Conservation (phyloP, 208 protist genomes). For the Trypanosoma rangeli region DNA sequence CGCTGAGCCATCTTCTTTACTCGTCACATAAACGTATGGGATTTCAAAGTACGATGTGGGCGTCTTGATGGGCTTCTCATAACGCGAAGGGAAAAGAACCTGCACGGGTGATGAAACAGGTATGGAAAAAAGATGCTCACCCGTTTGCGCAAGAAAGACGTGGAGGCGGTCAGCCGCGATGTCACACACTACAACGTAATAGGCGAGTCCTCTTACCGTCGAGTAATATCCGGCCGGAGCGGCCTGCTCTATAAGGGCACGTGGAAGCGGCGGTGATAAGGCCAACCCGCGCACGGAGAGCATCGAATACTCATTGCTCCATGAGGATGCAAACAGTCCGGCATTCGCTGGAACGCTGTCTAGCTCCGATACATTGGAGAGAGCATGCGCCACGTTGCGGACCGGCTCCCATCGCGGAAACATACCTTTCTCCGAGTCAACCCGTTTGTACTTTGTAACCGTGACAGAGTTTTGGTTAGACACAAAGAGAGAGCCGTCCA, state of each 20-base stretch:
- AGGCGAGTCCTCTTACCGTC: constrained; percentile 36
- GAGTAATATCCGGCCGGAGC: constrained; percentile 52
- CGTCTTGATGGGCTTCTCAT: constrained; percentile 20
- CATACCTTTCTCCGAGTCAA: constrained; percentile 18
- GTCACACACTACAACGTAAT: constrained; percentile 86
- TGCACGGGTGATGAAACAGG: constrained; percentile 81
- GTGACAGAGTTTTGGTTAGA: constrained; percentile 88
- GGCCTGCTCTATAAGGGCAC: constrained; percentile 60
- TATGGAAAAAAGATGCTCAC: constrained; percentile 70
- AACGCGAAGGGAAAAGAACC: constrained; percentile 71
- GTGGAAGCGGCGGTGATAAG: constrained; percentile 73
- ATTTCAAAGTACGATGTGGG: constrained; percentile 39
- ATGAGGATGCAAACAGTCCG: constrained; percentile 79
- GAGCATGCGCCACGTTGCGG: constrained; percentile 43
- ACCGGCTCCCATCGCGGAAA: constrained; percentile 43
- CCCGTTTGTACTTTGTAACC: constrained; percentile 63
- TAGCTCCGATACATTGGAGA: constrained; percentile 18
- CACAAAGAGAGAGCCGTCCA: constrained; percentile 70
- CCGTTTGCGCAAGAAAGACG: constrained; percentile 74
- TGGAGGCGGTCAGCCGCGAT: constrained; percentile 60
- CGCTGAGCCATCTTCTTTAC: constrained; percentile 82
- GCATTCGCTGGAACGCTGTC: constrained; percentile 37
- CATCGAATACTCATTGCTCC: constrained; percentile 68
- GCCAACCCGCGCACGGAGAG: constrained; percentile 79
- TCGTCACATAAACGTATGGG: constrained; percentile 87